Evolutionary conservation across 2,329 filamentous ascomycete genomes (phyloP), one percentile per base, ranked within the genome.

Genomic region (Nothophaeocryptopus gaeumannii): DNA sequence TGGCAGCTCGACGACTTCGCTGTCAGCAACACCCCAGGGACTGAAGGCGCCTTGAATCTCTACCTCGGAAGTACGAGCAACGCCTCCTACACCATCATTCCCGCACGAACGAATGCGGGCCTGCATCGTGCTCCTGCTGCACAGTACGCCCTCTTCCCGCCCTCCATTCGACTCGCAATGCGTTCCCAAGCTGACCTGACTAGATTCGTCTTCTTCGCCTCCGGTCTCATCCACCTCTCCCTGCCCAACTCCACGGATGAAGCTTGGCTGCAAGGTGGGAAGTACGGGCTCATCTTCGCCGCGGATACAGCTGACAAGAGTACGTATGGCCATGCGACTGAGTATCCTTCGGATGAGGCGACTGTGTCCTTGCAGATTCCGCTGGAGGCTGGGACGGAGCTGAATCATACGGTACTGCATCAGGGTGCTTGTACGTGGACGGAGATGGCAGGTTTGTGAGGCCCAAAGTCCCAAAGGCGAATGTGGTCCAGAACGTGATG

Each of bases 321-420:
- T 38, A 30, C 20, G 33, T 50, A 39, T 16, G 51, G 51, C n/a
- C 51, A 54, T 45, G 13, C n/a, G 8, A 50, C 51, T 5, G 30
- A 54, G n/a, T 50, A 54, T 34, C 39, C 42, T 11, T 30, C 36
- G 2, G 36, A 54, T 10, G 51, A 43, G 26, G 47, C 34, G 29
- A 54, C 51, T 2, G 36, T 54, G 15, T 47, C 43, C 33, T 8
- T 54, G n/a, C 14, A 44, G 20, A 35, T 54, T 3, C 51, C 51
- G 7, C 34, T 54, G 5, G 42, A 31, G 5, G 30, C 40, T 12
- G 51, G 39, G 2, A n/a, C 30, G 39, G 20, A 38, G 39, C 30
- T 54, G 35, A 50, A 54, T 32, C 51, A 54, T 36, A 50, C 36
- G 5, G 47, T 54, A 13, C 44, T 54, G 51, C 51, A 50, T 44